Evolutionary conservation across 2,329 filamentous ascomycete species (phyloP).

Genomic region (Cladosporium sp.): DNA sequence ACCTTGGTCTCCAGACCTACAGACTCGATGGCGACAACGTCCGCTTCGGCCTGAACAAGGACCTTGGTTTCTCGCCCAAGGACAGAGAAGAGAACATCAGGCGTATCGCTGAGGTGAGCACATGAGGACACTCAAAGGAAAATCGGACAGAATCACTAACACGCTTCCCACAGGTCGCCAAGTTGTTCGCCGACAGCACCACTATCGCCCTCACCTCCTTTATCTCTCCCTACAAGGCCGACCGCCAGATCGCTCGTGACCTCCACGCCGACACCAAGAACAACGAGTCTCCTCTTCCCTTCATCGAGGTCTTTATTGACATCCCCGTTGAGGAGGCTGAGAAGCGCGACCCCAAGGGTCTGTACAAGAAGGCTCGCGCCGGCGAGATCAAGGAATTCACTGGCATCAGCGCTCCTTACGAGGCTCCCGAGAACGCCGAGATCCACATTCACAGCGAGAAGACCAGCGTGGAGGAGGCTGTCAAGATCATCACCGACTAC

Average conservation of each 20-base stretch:
- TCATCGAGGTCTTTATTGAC: conserved; percentile 93
- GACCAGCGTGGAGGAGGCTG: conserved; percentile 83
- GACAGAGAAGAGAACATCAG: conserved; percentile 98
- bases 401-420: conserved; percentile 91
- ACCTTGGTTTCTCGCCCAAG: conserved; percentile 88
- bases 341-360: conserved; percentile 91
- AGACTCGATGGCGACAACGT: conserved; percentile 97
- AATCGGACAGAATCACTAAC: neutral
- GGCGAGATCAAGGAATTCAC: conserved; percentile 98
- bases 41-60: conserved; percentile 96
- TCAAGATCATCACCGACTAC: conserved; percentile 79
- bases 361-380: conserved; percentile 94
- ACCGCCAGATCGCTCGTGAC: conserved; percentile 77
- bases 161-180: conserved; percentile 65
- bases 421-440: conserved; percentile 82
- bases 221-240: conserved; percentile 90
- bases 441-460: conserved; percentile 82
- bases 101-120: conserved; percentile 72
- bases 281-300: conserved; percentile 69
- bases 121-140: too few species aligned
- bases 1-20: conserved; percentile 80
- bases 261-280: conserved; percentile 65
- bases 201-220: conserved; percentile 91
- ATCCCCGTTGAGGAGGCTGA: conserved; percentile 89
- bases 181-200: conserved; percentile 89